These are phyloP conservation scores for Pseudopithomyces maydicus DNA, from an alignment of 2,329 filamentous ascomycete genomes.

Conservation along the genomic window DNA sequence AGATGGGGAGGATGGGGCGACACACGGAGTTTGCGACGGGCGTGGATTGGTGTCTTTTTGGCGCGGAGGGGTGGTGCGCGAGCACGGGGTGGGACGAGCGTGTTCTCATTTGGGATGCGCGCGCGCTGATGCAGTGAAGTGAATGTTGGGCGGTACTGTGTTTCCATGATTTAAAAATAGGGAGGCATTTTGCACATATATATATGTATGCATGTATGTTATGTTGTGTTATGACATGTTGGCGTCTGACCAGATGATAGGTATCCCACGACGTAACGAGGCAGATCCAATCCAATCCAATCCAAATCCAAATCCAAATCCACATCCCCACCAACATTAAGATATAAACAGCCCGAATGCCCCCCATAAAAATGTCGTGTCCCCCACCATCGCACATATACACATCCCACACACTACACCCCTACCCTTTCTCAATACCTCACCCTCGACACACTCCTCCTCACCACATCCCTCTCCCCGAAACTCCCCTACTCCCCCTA, in stretches of 20 bases:
- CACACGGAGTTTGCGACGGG: slow-evolving; percentile 97
- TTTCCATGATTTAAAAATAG: neutral
- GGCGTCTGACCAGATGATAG: slow-evolving; percentile 1
- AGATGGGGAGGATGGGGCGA: slow-evolving; percentile 85
- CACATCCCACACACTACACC: neutral
- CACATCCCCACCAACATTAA: neutral
- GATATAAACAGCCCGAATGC: neutral
- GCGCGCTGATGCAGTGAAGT: slow-evolving; percentile 59
- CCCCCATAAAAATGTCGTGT: no score
- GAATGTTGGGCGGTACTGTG: neutral
- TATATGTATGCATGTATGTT: no score
- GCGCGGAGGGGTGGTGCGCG: slow-evolving; percentile 92
- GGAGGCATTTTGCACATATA: neutral
- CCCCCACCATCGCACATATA: neutral
- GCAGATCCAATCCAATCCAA: neutral
- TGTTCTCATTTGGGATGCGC: slow-evolving; percentile 90
- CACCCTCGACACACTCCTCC: slow-evolving; percentile 37
- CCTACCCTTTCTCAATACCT: slow-evolving; percentile 30
- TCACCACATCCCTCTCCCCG: slow-evolving; percentile 20
- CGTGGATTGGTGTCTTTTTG: slow-evolving; percentile 97
- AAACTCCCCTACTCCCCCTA: slow-evolving; percentile 31
- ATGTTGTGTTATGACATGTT: no score
- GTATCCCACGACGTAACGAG: slow-evolving; percentile 3
- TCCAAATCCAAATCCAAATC: neutral
- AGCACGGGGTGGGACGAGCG: slow-evolving; percentile 94